phyloP scores from a whole-genome alignment of 2,329 filamentous ascomycete genomes.

The Aspergillus quadrilineatus region DNA sequence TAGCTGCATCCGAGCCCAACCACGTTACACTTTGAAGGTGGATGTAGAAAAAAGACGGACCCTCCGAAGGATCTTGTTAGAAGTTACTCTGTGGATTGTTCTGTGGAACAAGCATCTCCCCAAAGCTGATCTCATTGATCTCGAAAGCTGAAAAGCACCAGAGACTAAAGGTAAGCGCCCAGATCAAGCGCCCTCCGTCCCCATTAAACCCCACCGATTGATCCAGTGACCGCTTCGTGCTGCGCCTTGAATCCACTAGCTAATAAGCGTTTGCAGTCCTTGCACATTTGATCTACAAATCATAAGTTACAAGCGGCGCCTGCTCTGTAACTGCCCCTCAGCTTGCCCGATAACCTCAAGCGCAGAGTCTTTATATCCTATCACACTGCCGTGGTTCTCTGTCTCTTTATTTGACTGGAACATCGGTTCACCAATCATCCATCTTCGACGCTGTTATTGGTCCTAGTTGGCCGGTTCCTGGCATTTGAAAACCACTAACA shows the following conservation, averaged over 20 bases:
- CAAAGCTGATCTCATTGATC: constrained; percentile 16
- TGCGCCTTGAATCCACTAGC: constrained; percentile 48
- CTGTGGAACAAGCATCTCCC: constrained; percentile 22
- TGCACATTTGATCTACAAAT: constrained; percentile 43
- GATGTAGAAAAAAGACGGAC: constrained; percentile 32
- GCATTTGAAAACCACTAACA: constrained; percentile 19
- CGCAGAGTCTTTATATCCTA: constrained; percentile 22
- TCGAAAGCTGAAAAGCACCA: constrained; percentile 17
- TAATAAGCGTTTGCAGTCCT: constrained; percentile 39
- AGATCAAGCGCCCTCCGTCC: constrained; percentile 23
- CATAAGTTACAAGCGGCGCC: constrained; percentile 30
- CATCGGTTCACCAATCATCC: constrained; percentile 20
- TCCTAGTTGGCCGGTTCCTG: constrained; percentile 18
- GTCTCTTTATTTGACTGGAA: constrained; percentile 17
- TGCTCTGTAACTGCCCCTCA: constrained; percentile 27
- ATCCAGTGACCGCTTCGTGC: constrained; percentile 44
- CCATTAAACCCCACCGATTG: constrained; percentile 26
- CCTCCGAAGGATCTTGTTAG: constrained; percentile 25
- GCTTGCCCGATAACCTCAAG: constrained; percentile 28
- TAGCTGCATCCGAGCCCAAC: constrained; percentile 49
- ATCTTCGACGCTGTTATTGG: constrained; percentile 22
- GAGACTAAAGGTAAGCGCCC: constrained; percentile 34
- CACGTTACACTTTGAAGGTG: constrained; percentile 38
- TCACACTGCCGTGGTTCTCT: constrained; percentile 20
- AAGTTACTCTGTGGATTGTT: constrained; percentile 16